Base-by-base conservation (phyloP, 2,329 filamentous ascomycete genomes). In the Pseudocercospora eumusae region DNA sequence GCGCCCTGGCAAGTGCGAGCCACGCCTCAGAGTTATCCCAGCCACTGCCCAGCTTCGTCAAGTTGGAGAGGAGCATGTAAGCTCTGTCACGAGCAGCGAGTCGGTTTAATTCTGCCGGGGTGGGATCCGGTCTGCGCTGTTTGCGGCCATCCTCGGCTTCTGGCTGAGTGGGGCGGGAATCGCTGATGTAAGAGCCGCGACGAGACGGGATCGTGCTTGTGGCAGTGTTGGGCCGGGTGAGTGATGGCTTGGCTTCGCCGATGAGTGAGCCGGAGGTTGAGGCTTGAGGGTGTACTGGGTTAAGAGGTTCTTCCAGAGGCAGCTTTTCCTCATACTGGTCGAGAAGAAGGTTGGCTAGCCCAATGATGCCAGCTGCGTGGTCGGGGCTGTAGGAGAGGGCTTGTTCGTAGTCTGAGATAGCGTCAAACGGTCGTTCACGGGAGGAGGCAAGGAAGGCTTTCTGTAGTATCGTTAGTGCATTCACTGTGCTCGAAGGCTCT, bases 21-120 rank as follows among this genome's bases (percentile, higher is more conserved):
- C 95, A 99, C 4, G 93, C 95, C 74, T 98, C 95, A 0, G 91
- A 88, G 74, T 89, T 86, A 76, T 97, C 93, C 95, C 95, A 99
- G 0, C 92, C 91, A 11, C 82, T 83, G 8, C 93, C 93, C 8
- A 93, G 84, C 74, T 92, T 96, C 2, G 93, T 98, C 57, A 98
- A 80, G 0, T 87, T 86, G 0, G 89, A 90, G 2, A 99, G 81
- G 15, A 99, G 82, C 11, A 88, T 89, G 72, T 92, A 95, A 0
- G 95, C 95, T 56, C 95, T 85, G 73, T 98, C 95, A 20, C 93
- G 87, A 15, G 93, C 91, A 3, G 93, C 91, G n/a, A 98, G 85
- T 10, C 92, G 86, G 74, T 95, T 92, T 33, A 92, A 82, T 15
- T 89, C 83, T 15, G 88, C 89, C 3, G 92, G 83, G 1, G 87